Evolutionary conservation across 176 grass and related monocot genomes (phyloP).

Genomic region (Triticum aestivum): IWGSC_CS_RefSeq_v2.1 NC_057814.1:7693301-7693800

Average conservation of each 20-base stretch:
- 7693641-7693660: too few species aligned
- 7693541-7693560: background rate
- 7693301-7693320: too few species aligned
- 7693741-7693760: too few species aligned
- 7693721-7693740: too few species aligned
- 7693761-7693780: too few species aligned
- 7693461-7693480: background rate
- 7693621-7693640: background rate
- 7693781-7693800: too few species aligned
- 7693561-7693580: background rate
- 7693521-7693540: background rate
- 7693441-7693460: background rate
- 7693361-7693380: conserved; percentile 58
- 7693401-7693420: background rate
- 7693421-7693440: background rate
- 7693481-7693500: too few species aligned
- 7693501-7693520: background rate
- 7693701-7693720: too few species aligned
- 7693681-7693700: too few species aligned
- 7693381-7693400: background rate
- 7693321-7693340: conserved; percentile 49
- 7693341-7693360: conserved; percentile 58
- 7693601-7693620: background rate
- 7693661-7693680: too few species aligned
- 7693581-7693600: background rate